A percentile compares a stretch with the other conserved stretches of the same genome.
Conservation (phyloP, 495 filamentous ascomycete genomes). For the Cladorrhinum samala region DNA sequence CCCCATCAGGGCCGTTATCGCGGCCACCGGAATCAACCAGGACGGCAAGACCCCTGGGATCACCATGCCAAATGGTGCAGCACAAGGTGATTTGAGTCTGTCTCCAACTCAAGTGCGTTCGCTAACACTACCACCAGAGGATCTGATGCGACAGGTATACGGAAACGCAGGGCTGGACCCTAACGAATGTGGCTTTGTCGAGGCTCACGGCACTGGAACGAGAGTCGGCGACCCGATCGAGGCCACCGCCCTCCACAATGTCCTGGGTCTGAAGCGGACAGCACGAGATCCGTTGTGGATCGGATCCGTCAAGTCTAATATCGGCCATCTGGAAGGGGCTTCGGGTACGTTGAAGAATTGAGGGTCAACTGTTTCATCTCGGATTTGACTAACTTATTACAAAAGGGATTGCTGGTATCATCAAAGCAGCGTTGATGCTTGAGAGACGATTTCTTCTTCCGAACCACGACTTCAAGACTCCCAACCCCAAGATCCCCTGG, state of each 20-base stretch:
- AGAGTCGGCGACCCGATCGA: slow-evolving; percentile 43
- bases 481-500: slow-evolving; percentile 47
- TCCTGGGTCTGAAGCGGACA: slow-evolving; percentile 29
- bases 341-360: slow-evolving; percentile 31
- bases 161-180: slow-evolving; percentile 35
- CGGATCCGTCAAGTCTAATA: slow-evolving; percentile 53
- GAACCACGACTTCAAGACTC: slow-evolving; percentile 45
- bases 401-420: slow-evolving; percentile 50
- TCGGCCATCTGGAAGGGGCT: slow-evolving; percentile 52
- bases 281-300: slow-evolving; percentile 35
- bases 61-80: slow-evolving; percentile 49
- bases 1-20: slow-evolving; percentile 58
- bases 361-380: no score
- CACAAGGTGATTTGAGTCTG: slow-evolving; percentile 39
- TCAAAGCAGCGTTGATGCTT: slow-evolving; percentile 52
- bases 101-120: neutral
- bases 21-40: slow-evolving; percentile 52
- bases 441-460: slow-evolving; percentile 46
- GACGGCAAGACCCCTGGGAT: slow-evolving; percentile 56
- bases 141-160: slow-evolving; percentile 42
- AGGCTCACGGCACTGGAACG: slow-evolving; percentile 55
- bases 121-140: slow-evolving; percentile 24
- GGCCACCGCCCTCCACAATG: slow-evolving; percentile 33
- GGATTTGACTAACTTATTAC: slow-evolving; percentile 1
- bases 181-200: slow-evolving; percentile 36